Evolutionary conservation across 2,329 filamentous ascomycete genomes (phyloP), one percentile per base, ranked within the genome.

Genomic region (Penicillium nordicum): DNA sequence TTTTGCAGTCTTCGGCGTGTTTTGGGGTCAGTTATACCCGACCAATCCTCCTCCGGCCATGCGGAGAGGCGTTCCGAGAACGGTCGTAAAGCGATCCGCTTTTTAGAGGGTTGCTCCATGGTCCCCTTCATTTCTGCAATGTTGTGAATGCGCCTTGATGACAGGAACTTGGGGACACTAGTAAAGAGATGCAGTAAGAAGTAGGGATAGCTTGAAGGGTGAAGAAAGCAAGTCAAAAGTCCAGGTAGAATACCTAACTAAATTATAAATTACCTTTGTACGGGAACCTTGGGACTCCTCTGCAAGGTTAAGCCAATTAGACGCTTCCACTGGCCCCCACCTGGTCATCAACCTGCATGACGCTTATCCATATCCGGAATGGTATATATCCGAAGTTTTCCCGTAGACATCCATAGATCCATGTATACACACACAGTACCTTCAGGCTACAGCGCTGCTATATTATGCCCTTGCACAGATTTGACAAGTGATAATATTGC

Each of bases 1-100:
- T 67, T 66, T 44, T 67, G 64, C 27, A 65, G 40, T 45, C 55
- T 53, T 32, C 63, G 57, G 16, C 63, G 57, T 11, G 40, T 50
- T 45, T 57, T 59, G 18, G 48, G 54, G 43, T 61, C 51, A 7
- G 55, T 46, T 14, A 61, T 54, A n/a, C 62, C 60, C 6, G 50
- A 52, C 62, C 58, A 61, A 53, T 62, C 54, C 4, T 61, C 59
- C 9, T 50, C 47, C 5, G 47, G 47, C 46, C 46, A 48, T 44
- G 42, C 25, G 16, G 25, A 12, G 9, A 44, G 25, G 25, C 42
- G 42, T 2, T 44, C 23, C 1, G 10, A 44, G 42, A 44, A 44
- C 10, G 42, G 25, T 7, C n/a, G 42, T 44, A 44, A 29, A 44
- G 14, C 25, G 25, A 44, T 44, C 42, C 25, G 42, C 9, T 44